Evolutionary conservation across 139 green algal genomes (phyloP).

Genomic region (Gonium pectorale): DNA sequence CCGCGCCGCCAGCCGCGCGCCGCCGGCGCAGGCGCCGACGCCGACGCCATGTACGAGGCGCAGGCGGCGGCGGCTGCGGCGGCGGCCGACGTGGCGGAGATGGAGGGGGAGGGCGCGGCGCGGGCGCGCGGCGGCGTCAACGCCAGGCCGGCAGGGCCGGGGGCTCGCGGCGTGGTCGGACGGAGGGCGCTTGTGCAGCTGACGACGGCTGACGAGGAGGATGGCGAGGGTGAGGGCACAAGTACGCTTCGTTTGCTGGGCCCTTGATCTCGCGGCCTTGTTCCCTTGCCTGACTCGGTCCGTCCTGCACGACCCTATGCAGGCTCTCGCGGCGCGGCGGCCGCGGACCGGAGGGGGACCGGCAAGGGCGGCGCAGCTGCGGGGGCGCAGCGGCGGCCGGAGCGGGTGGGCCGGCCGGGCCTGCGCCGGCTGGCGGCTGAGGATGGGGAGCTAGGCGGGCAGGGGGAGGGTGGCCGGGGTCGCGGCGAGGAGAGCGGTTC

Average conservation of each 20-base stretch:
- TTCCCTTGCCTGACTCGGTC: too few relatives aligned
- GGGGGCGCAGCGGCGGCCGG: background rate
- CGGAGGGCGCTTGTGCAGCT: constrained; percentile 80
- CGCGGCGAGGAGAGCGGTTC: background rate
- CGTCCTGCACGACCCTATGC: too few relatives aligned
- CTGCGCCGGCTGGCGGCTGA: constrained; percentile 1
- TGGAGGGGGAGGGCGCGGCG: too few relatives aligned
- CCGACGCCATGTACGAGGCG: constrained; percentile 17
- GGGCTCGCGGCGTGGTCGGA: too few relatives aligned
- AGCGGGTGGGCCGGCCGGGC: background rate
- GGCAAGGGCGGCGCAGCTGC: background rate
- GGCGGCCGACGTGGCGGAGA: background rate
- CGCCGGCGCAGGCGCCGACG: constrained; percentile 3
- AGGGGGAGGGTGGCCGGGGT: background rate
- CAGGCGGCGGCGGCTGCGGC: constrained; percentile 12
- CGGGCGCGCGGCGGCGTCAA: too few relatives aligned
- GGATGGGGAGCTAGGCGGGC: background rate
- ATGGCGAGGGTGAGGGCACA: background rate
- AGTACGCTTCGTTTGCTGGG: too few relatives aligned
- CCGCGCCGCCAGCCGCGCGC: background rate
- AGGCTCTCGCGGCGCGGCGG: background rate
- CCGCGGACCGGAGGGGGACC: background rate
- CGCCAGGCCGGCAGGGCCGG: too few relatives aligned
- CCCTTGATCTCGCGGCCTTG: too few relatives aligned
- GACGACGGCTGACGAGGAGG: background rate